Evolutionary conservation across 352 stramenopile species (phyloP), one percentile per base, ranked within the genome.

Genomic region (Globisporangium mamillatum): DNA sequence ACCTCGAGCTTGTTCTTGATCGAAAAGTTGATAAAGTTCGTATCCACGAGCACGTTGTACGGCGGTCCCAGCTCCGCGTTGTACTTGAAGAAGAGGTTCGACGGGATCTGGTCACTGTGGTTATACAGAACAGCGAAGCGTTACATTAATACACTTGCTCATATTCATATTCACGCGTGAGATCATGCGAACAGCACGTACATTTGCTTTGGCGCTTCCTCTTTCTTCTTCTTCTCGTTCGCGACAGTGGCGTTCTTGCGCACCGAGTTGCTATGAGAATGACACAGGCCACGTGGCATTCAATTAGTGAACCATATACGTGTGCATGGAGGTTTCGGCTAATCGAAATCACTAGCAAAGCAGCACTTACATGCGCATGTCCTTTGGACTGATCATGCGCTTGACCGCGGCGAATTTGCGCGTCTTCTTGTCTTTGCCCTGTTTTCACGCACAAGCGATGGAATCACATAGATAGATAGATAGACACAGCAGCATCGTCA

Each of bases 11-110:
- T 98, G 88, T 99, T 98, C 69, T 98, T 98, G 82, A 99, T 99
- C 44, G 93, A 99, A 71, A 99, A 99, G 78, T 99, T 99, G 80
- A 99, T 99, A 88, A 99, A 99, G 80, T 99, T 99, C 24, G 98
- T 99, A 91, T 99, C 98, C 56, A 99, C 88, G 16, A 99, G 80
- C 52, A 99, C 90, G 80, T 98, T 97, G 81, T 99, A 99, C 41
- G 98, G 98, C 46, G 96, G 96, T 4, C 98, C 98, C 18, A 99
- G 84, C 55, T 98, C 93, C 29, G 97, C 94, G 78, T 99, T 99
- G 91, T 99, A 99, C 76, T 99, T 97, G 84, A 99, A 99, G 78
- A 99, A 99, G 72, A 99, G 85, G 66, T 97, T 97, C 25, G 97
- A 98, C 59, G 97, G 93, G 68, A 96, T 97, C 79, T 99, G 97